Percentiles rank a stretch among this genome's conserved stretches.
These are phyloP conservation scores for Penicillium olsonii DNA, from an alignment of 2,329 filamentous ascomycete genomes.

Conservation along the genomic window DNA sequence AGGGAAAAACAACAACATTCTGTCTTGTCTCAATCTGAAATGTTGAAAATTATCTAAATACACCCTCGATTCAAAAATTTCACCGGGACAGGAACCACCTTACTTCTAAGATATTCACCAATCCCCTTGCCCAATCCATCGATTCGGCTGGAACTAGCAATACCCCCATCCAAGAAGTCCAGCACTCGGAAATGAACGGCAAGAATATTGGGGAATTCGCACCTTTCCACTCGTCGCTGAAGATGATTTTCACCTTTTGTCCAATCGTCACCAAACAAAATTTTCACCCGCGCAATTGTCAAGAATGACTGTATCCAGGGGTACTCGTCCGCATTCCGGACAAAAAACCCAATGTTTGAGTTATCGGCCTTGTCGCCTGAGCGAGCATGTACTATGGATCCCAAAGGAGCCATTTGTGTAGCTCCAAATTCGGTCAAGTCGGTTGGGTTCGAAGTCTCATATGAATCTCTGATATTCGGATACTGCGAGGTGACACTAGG, in stretches of 20 bases:
- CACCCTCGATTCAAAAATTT: neutral
- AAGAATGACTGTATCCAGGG: constrained; percentile 41
- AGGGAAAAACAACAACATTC: too few species aligned
- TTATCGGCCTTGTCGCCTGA: constrained; percentile 50
- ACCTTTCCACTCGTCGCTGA: constrained; percentile 41
- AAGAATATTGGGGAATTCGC: constrained; percentile 45
- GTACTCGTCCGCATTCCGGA: constrained; percentile 45
- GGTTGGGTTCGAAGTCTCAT: constrained; percentile 8
- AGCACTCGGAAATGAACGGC: constrained; percentile 14
- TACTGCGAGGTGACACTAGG: too few species aligned
- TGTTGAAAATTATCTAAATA: neutral
- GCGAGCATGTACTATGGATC: constrained; percentile 38
- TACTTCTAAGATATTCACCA: neutral
- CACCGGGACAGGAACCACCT: neutral
- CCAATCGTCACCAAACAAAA: constrained; percentile 16
- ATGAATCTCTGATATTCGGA: neutral
- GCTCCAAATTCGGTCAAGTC: constrained; percentile 21
- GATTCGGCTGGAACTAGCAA: constrained; percentile 14
- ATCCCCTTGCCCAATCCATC: constrained; percentile 13
- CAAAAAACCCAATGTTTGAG: constrained; percentile 51
- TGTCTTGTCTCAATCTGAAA: too few species aligned
- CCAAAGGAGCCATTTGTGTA: constrained; percentile 28
- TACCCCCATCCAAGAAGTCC: constrained; percentile 16
- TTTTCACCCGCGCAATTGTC: constrained; percentile 16
- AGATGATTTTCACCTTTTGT: constrained; percentile 22